Evolutionary conservation across 805 yeast species (phyloP).

Genomic region (Jamesozyma lodderae): DNA sequence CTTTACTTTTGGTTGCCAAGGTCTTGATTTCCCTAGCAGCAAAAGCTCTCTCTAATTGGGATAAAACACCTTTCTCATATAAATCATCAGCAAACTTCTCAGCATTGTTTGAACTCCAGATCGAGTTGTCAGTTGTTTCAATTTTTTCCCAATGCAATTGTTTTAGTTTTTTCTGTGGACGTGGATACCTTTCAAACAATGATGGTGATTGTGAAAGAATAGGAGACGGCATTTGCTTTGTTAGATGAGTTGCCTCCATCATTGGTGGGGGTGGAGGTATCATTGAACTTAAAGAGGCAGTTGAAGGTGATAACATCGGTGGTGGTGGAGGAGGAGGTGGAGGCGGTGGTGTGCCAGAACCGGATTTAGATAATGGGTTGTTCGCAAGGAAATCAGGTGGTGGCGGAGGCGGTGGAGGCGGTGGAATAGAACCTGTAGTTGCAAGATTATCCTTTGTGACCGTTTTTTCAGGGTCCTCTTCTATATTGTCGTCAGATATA

Average conservation of each 20-base stretch:
- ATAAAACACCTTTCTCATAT: slow-evolving; percentile 66
- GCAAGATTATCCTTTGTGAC: too few relatives aligned
- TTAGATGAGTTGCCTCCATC: slow-evolving; percentile 2
- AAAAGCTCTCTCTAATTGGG: slow-evolving; percentile 77
- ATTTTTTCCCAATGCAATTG: slow-evolving; percentile 97
- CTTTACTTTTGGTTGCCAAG: slow-evolving; percentile 37
- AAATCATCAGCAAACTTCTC: slow-evolving; percentile 51
- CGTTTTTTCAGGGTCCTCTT: too few relatives aligned
- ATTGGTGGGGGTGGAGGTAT: slow-evolving; percentile 26
- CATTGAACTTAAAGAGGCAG: not conserved
- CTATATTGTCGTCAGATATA: too few relatives aligned
- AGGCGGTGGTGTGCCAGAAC: slow-evolving; percentile 1
- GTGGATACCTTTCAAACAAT: slow-evolving; percentile 43
- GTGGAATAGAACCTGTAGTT: slow-evolving; percentile 10
- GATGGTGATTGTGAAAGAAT: slow-evolving; percentile 28
- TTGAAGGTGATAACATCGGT: slow-evolving; percentile 22
- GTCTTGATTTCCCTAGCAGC: slow-evolving; percentile 68
- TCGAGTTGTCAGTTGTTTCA: slow-evolving; percentile 73
- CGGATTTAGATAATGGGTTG: slow-evolving; percentile 8
- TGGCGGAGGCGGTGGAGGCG: slow-evolving; percentile 25
- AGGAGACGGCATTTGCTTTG: slow-evolving; percentile 24
- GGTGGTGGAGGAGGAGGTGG: slow-evolving; percentile 30
- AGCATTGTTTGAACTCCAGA: slow-evolving; percentile 69
- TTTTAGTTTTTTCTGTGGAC: slow-evolving; percentile 72
- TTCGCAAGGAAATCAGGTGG: slow-evolving; percentile 5